Evolutionary conservation across 768 basidiomycete genomes (phyloP), one percentile per base, ranked within the genome.

Genomic region (Rhizopogon vesiculosus): DNA sequence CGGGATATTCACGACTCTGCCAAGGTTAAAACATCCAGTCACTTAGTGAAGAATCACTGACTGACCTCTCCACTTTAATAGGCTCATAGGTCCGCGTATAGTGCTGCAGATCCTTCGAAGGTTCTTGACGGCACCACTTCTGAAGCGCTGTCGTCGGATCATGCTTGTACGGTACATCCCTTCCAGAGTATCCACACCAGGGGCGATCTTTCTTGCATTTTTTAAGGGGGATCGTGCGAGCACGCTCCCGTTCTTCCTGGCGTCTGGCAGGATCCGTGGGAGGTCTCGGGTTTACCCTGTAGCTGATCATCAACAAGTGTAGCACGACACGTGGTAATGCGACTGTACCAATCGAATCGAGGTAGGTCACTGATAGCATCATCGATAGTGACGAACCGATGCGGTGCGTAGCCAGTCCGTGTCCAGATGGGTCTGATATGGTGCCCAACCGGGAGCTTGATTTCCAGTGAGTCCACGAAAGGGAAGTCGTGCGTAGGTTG

Each of bases 291-390:
- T 72, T 49, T 57, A 60, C 61, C 69, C 69, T 70, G 51, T 8
- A 4, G 39, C 15, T 15, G 28, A 40, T 29, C 13, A 51, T 1
- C 1, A 16, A 22, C 51, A 16, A 29, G 12, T 10, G 31, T 19
- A 18, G 13, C 28, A 12, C 28, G 18, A 16, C 12, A 50, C 1
- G 28, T 3, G 16, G 35, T 54, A 25, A 19, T 13, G 8, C 5
- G 10, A 28, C 58, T 74, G 8, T 64, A 89, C 91, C 89, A 92
- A 55, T 93, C 86, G 65, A 86, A 93, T 3, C 68, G 76, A 3
- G 81, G 83, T 8, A 93, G 72, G 64, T 93, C 91, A 3, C 77
- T 72, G 48, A 92, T 89, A 1, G 90, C 88, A 64, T 91, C 89
- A 19, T 80, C 78, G 42, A 91, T 78, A 0, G 82, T 80, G 19